A percentile compares a stretch with the other conserved stretches of the same genome.
Conservation (phyloP, 176 grass and related monocot genomes). For the Microstegium vimineum region DNA sequence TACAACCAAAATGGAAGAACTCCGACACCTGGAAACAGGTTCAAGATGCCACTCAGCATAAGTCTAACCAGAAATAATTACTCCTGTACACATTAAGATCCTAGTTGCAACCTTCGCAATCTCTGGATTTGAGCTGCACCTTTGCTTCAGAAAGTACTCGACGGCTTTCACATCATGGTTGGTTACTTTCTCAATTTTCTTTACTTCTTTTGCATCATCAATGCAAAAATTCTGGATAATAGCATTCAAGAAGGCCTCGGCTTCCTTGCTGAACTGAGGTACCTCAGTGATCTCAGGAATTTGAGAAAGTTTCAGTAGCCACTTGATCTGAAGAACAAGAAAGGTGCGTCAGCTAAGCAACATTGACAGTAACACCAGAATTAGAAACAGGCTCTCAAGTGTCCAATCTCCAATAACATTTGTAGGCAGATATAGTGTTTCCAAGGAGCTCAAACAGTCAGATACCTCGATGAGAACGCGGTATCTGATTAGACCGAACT, state of each 20-base stretch:
- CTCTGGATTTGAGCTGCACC: conserved; percentile 69
- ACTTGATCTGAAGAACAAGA: conserved; percentile 64
- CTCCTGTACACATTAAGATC: background rate
- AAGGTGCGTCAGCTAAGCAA: background rate
- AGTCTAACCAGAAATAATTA: background rate
- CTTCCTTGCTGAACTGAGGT: conserved; percentile 68
- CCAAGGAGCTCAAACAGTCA: background rate
- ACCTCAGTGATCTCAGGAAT: conserved; percentile 79
- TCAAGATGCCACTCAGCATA: conserved; percentile 10
- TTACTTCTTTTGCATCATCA: conserved; percentile 72
- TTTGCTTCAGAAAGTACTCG: conserved; percentile 94
- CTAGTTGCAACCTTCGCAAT: conserved; percentile 48
- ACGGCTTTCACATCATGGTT: conserved; percentile 96
- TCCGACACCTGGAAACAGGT: conserved; percentile 62
- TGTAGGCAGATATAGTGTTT: background rate
- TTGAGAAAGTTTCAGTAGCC: conserved; percentile 86
- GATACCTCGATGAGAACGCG: conserved; percentile 80
- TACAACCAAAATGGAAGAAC: conserved; percentile 97
- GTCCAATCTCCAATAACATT: background rate
- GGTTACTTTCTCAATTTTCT: conserved; percentile 85
- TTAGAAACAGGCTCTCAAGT: background rate
- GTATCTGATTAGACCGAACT: conserved; percentile 91
- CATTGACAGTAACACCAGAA: background rate
- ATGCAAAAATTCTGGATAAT: conserved; percentile 65
- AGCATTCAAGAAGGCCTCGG: conserved; percentile 55